phyloP scores from a whole-genome alignment of 495 filamentous ascomycete genomes.

The Amniculicola lignicola region DNA sequence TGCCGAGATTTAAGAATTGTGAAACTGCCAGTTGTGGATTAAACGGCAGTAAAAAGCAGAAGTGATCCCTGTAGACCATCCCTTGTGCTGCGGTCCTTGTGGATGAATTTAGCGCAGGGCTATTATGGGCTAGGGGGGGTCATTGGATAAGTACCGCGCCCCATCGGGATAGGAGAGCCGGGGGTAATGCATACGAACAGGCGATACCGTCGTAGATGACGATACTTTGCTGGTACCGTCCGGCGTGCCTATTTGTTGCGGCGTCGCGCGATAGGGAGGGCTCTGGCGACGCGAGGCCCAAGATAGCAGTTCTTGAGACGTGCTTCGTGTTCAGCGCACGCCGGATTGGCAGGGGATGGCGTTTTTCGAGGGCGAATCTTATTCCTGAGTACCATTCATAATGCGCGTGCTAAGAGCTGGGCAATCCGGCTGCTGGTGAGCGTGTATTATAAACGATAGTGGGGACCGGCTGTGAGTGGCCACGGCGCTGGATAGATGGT shows the following conservation, averaged over 20 bases:
- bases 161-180: neutral
- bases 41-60: constrained; percentile 12
- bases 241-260: neutral
- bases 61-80: constrained; percentile 19
- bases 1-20: constrained; percentile 25
- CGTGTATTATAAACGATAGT: too few species aligned
- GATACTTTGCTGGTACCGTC: neutral
- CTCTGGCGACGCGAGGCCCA: neutral
- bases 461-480: too few species aligned
- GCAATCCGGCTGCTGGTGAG: too few species aligned
- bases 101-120: constrained; percentile 24
- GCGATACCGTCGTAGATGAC: constrained; percentile 21
- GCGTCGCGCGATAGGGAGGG: too few species aligned
- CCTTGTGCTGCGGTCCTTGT: constrained; percentile 27
- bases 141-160: constrained; percentile 2
- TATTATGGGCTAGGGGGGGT: constrained; percentile 5
- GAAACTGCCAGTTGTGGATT: too few species aligned
- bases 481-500: too few species aligned
- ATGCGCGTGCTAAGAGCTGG: too few species aligned
- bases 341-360: neutral
- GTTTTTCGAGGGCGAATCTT: neutral
- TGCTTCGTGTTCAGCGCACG: neutral
- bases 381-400: neutral
- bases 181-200: constrained; percentile 1
- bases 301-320: constrained; percentile 7